Evolutionary conservation across 176 grass and related monocot genomes (phyloP).

Genomic region (Panicum miliaceum): DNA sequence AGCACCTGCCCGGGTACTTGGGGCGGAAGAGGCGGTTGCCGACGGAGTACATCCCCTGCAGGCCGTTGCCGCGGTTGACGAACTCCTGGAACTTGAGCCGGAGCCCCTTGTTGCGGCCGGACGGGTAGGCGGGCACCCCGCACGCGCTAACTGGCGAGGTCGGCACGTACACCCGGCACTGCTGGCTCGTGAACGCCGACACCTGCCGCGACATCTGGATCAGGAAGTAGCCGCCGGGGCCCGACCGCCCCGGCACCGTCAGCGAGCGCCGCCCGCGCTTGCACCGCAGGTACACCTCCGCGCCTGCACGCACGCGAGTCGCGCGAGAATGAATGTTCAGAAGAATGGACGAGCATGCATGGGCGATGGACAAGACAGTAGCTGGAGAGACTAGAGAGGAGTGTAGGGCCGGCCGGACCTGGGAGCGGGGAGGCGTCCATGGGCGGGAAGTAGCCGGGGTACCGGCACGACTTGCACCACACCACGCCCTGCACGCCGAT

Average conservation of each 20-base stretch:
- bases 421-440: conserved; percentile 58
- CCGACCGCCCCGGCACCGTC: conserved; percentile 31
- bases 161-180: conserved; percentile 57
- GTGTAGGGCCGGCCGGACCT: background rate
- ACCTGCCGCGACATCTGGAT: conserved; percentile 53
- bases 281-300: conserved; percentile 58
- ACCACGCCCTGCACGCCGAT: conserved; percentile 64
- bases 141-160: conserved; percentile 43
- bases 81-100: conserved; percentile 67
- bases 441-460: conserved; percentile 47
- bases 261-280: conserved; percentile 15
- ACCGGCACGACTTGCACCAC: conserved; percentile 51
- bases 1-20: conserved; percentile 39
- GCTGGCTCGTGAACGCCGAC: conserved; percentile 63
- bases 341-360: no score
- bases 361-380: no score
- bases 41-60: conserved; percentile 61
- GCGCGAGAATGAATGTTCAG: no score
- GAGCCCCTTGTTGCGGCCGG: conserved; percentile 24
- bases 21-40: conserved; percentile 69
- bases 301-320: conserved; percentile 38
- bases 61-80: conserved; percentile 49
- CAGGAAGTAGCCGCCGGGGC: conserved; percentile 61
- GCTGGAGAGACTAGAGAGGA: no score
- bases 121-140: conserved; percentile 22